Percentiles rank a stretch among this genome's conserved stretches.
phyloP scores from a whole-genome alignment of 73 alveolate genomes.

The Durusdinium trenchii region DNA sequence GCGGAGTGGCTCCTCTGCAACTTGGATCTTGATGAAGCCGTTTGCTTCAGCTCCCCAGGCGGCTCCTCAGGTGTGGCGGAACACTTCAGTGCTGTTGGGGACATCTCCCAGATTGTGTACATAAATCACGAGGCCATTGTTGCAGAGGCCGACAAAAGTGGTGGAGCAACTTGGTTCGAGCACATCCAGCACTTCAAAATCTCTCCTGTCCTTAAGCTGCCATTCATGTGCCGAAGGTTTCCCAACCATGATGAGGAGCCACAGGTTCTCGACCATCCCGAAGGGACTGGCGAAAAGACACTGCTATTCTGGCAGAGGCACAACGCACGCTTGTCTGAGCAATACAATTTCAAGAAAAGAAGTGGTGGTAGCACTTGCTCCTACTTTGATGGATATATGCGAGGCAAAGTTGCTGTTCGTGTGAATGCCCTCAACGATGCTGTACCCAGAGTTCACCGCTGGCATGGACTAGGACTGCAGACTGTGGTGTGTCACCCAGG shows the following conservation, averaged over 20 bases:
- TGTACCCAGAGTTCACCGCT: constrained; percentile 72
- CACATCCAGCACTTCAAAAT: constrained; percentile 76
- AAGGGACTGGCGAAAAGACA: constrained; percentile 65
- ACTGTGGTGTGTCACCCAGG: constrained; percentile 73
- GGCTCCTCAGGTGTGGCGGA: background rate
- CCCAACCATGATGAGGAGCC: constrained; percentile 74
- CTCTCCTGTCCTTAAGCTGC: constrained; percentile 74
- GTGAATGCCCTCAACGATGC: background rate
- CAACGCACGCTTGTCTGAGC: constrained; percentile 58
- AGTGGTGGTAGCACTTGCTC: constrained; percentile 43
- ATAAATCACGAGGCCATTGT: constrained; percentile 76
- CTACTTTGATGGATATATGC: constrained; percentile 76
- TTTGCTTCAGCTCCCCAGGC: background rate
- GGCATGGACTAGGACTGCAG: constrained; percentile 16
- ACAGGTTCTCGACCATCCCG: constrained; percentile 82
- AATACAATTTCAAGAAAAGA: constrained; percentile 59
- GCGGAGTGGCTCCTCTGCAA: constrained; percentile 69
- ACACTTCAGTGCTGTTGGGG: constrained; percentile 35
- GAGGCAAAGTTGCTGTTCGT: constrained; percentile 85
- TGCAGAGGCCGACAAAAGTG: constrained; percentile 2
- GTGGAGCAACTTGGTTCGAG: constrained; percentile 43
- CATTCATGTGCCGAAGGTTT: constrained; percentile 68
- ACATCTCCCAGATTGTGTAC: constrained; percentile 82
- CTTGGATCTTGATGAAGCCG: constrained; percentile 73
- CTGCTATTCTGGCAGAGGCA: constrained; percentile 67